Percentiles rank a stretch among this genome's conserved stretches.
Conservation (phyloP, 495 filamentous ascomycete genomes). For the Aspergillus nidulans region DNA sequence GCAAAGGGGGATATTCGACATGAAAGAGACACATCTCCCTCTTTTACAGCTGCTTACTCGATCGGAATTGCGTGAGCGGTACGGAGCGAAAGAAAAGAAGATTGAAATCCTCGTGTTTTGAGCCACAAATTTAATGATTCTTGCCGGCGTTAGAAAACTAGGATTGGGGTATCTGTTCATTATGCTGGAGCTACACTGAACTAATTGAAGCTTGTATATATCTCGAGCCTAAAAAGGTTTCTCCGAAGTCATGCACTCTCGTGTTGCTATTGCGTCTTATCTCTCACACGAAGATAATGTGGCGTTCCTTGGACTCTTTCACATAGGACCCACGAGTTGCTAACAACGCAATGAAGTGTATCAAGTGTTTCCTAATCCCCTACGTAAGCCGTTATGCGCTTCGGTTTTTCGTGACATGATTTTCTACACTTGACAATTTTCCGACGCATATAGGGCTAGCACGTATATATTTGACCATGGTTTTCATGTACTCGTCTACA, state of each 20-base stretch:
- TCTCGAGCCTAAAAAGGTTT: neutral
- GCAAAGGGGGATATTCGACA: conserved; percentile 85
- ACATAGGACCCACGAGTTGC: no score
- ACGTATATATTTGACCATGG: no score
- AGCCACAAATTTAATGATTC: conserved; percentile 12
- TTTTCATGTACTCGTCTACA: no score
- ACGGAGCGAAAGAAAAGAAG: conserved; percentile 39
- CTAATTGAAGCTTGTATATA: conserved; percentile 3
- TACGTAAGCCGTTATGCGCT: no score
- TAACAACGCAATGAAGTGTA: no score
- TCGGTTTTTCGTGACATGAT: no score
- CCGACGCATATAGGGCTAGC: no score
- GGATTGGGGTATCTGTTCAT: conserved; percentile 3
- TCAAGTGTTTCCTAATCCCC: no score
- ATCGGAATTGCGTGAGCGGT: conserved; percentile 64
- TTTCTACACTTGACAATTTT: no score
- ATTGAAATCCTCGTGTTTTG: conserved; percentile 41
- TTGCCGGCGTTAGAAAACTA: conserved; percentile 15
- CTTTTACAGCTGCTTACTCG: conserved; percentile 64
- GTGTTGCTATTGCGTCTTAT: neutral
- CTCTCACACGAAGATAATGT: neutral
- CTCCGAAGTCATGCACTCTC: neutral
- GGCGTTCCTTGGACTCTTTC: neutral
- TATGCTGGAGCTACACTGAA: neutral
- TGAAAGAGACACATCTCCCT: conserved; percentile 81